Evolutionary conservation across 192 early-diverging fungal genomes (phyloP), one percentile per base, ranked within the genome.

Genomic region (Backusella australiensis): DNA sequence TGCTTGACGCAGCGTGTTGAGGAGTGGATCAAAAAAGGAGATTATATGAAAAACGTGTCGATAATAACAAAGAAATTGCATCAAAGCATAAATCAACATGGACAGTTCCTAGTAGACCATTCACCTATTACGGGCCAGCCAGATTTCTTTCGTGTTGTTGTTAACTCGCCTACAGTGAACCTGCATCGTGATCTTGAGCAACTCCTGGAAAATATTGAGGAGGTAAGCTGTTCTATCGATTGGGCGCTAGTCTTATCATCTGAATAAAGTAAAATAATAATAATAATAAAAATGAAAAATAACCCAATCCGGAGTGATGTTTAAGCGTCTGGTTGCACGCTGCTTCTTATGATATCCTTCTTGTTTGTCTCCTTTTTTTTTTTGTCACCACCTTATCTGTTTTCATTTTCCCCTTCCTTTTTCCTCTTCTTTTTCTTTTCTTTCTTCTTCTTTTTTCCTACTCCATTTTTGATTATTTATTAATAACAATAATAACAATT

Each of bases 101-200:
- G 93, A 6, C 75, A 73, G 23, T 86, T 91, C 77, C 85, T 94
- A 78, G 77, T 96, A 7, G 94, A 96, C 78, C 94, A 93, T 77
- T 90, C 94, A 9, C 87, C 86, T 9, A 41, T 87, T 15, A 63
- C 52, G 29, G 74, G 86, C 38, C 75, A 89, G 0, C 86, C 89
- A 3, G 67, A 82, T 11, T 96, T 96, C 75, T 92, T 94, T 79
- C 86, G 94, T 41, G 80, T 94, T 8, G 89, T 92, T 5, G 73
- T 93, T 29, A 93, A 94, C 84, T 86, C 86, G 23, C 92, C 93
- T 9, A 83, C 87, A n/a, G 79, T 85, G 21, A 78, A 81, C 12
- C 86, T 90, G 21, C 67, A 81, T 49, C 70, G 80, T 46, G 81
- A 90, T 76, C 78, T 93, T 38, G 73, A 72, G 4, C 72, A 53